A percentile compares a stretch with the other conserved stretches of the same genome.
phyloP scores from a whole-genome alignment of 2,329 filamentous ascomycete species.

The Berkeleyomyces rouxiae region DNA sequence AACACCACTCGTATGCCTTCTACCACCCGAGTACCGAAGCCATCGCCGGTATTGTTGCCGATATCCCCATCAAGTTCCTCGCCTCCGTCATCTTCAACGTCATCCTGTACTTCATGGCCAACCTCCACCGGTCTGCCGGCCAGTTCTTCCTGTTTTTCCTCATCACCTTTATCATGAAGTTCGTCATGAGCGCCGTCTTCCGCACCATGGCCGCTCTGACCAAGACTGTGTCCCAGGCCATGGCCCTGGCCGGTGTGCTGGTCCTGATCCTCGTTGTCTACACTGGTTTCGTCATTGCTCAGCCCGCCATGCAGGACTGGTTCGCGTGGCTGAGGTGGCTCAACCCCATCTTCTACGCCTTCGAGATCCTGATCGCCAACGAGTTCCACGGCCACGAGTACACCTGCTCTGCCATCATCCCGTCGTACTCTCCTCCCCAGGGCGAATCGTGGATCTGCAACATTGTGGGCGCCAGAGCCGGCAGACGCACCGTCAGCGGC shows the following conservation, averaged over 20 bases:
- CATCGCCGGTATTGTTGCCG: slow-evolving; percentile 34
- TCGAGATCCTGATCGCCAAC: slow-evolving; percentile 56
- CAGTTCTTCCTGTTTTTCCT: slow-evolving; percentile 65
- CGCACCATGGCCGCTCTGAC: slow-evolving; percentile 56
- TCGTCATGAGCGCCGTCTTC: slow-evolving; percentile 65
- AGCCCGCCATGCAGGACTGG: slow-evolving; percentile 51
- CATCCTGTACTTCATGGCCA: slow-evolving; percentile 40
- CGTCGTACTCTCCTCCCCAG: slow-evolving; percentile 27
- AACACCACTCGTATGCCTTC: slow-evolving; percentile 32
- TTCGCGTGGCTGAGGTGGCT: slow-evolving; percentile 62
- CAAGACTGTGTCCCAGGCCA: slow-evolving; percentile 43
- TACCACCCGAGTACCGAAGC: slow-evolving; percentile 38
- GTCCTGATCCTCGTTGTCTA: slow-evolving; percentile 44
- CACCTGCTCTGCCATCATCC: slow-evolving; percentile 35
- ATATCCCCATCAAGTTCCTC: slow-evolving; percentile 41
- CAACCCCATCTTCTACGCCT: slow-evolving; percentile 57
- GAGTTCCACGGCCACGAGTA: slow-evolving; percentile 45
- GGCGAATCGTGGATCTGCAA: slow-evolving; percentile 36
- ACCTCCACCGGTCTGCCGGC: slow-evolving; percentile 38
- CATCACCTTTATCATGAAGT: slow-evolving; percentile 47
- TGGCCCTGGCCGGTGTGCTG: slow-evolving; percentile 35
- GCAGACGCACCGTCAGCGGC: slow-evolving; percentile 37
- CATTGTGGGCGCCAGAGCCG: slow-evolving; percentile 36
- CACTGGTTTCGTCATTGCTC: slow-evolving; percentile 39
- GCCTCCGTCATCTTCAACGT: slow-evolving; percentile 35